Base-by-base conservation (phyloP, 1,139 yeast species). In the Taphrina communis region DNA sequence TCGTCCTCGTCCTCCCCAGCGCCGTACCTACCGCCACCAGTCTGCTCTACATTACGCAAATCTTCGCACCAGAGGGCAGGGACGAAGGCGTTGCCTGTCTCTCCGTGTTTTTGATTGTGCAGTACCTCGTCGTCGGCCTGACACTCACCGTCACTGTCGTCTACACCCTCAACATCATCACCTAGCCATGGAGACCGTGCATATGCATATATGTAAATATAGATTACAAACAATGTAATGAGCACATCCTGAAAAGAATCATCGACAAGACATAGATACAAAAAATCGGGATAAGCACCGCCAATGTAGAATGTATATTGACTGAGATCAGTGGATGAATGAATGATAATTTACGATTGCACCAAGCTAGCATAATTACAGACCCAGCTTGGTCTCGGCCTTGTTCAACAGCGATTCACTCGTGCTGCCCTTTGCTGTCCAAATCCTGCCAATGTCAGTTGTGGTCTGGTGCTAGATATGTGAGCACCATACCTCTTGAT, bases 1-100 rank as follows among this genome's bases (percentile, higher is more conserved):
- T 93, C 74, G 88, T 92, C 17, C 84, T 90, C 75, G 88, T 89
- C 21, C 82, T 92, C 61, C 86, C 88, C 25, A 88, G 87, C 76
- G 92, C 95, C 0, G 82, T 90, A 70, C 97, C 97, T 0, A 88
- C 89, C 71, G 96, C 97, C 0, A 92, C 97, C 0, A 84, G 92
- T 0, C 84, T 90, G 74, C 87, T 92, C 25, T 92, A 90, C 76
- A 82, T 92, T 72, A 90, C 97, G 2, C 94, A 96, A 6, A 87
- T 90, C 75, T 90, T 87, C 77, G 87, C 94, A 1, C 86, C 89
- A 0, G 79, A 85, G 2, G 85, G 82, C 1, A 84, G 82, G 25
- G 74, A 75, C 36, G 77, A 76, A 31, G 88, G 88, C 77, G 86
- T 92, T 88, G 96, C 92, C 74, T 88, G 93, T 76, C 80, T 92